These are phyloP conservation scores for Curvularia sp. DNA, from an alignment of 2,329 filamentous ascomycete species.

Conservation along the genomic window DNA sequence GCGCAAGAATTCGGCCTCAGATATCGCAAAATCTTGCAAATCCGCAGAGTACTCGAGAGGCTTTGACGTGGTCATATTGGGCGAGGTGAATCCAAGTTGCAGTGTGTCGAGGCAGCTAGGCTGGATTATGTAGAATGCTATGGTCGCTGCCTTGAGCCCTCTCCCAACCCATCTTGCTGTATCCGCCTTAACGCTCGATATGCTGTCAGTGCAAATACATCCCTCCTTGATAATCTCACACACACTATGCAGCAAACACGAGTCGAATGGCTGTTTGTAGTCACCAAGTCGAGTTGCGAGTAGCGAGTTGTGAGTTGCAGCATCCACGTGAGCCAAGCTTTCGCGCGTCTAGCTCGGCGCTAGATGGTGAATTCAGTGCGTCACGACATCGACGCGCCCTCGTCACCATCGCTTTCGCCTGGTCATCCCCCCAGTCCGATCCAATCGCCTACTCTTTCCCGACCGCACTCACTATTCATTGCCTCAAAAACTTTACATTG, in stretches of 20 bases:
- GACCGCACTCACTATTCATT: constrained; percentile 10
- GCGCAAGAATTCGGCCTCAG: constrained; percentile 37
- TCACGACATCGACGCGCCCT: constrained; percentile 24
- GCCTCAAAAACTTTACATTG: constrained; percentile 1
- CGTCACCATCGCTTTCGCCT: constrained; percentile 16
- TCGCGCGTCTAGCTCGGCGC: constrained; percentile 20
- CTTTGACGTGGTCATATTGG: constrained; percentile 11
- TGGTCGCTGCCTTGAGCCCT: constrained; percentile 7
- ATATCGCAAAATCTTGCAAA: constrained; percentile 40
- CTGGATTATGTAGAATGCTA: background rate
- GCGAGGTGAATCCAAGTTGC: background rate
- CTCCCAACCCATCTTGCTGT: background rate
- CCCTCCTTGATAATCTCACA: too few relatives aligned
- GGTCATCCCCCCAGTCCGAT: constrained; percentile 10
- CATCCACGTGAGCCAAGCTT: constrained; percentile 20
- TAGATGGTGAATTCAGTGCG: constrained; percentile 23
- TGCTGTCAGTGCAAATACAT: background rate
- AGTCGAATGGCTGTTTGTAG: background rate
- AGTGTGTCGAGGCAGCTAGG: background rate
- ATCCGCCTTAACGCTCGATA: background rate
- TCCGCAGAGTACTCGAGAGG: constrained; percentile 32
- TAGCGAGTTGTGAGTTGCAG: background rate
- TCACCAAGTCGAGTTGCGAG: background rate
- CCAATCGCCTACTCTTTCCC: constrained; percentile 14
- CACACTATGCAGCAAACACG: background rate